Evolutionary conservation across 2,329 filamentous ascomycete species (phyloP).

Genomic region (Fusarium graminum): DNA sequence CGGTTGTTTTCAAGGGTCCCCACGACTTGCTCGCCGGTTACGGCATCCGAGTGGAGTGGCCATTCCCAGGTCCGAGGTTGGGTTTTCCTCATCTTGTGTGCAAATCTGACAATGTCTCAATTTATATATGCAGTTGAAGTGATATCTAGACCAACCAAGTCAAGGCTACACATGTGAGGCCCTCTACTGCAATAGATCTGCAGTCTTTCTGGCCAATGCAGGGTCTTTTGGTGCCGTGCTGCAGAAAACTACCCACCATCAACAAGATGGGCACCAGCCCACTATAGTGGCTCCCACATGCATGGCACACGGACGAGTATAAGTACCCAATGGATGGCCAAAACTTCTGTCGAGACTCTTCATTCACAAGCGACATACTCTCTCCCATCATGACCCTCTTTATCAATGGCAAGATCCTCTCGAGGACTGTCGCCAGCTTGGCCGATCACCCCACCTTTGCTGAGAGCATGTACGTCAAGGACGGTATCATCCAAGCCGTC

Average conservation of each 20-base stretch:
- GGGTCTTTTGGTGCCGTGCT: not conserved
- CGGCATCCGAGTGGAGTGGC: slow-evolving; percentile 16
- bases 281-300: slow-evolving; percentile 31
- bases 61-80: slow-evolving; percentile 25
- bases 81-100: not conserved
- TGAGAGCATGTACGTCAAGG: slow-evolving; percentile 53
- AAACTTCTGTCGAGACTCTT: not conserved
- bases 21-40: slow-evolving; percentile 32
- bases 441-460: slow-evolving; percentile 49
- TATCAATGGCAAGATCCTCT: slow-evolving; percentile 50
- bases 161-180: not conserved
- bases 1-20: slow-evolving; percentile 26
- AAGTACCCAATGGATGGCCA: slow-evolving; percentile 21
- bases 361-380: not conserved
- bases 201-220: not conserved
- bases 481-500: slow-evolving; percentile 53
- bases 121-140: not conserved
- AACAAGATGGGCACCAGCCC: slow-evolving; percentile 38
- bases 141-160: not conserved
- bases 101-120: not conserved
- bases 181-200: not conserved
- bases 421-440: slow-evolving; percentile 44
- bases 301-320: slow-evolving; percentile 15
- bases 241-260: slow-evolving; percentile 17
- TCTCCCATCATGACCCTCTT: slow-evolving; percentile 43